phyloP scores from a whole-genome alignment of 805 yeast genomes.

The Wickerhamiella hasegawae region DNA sequence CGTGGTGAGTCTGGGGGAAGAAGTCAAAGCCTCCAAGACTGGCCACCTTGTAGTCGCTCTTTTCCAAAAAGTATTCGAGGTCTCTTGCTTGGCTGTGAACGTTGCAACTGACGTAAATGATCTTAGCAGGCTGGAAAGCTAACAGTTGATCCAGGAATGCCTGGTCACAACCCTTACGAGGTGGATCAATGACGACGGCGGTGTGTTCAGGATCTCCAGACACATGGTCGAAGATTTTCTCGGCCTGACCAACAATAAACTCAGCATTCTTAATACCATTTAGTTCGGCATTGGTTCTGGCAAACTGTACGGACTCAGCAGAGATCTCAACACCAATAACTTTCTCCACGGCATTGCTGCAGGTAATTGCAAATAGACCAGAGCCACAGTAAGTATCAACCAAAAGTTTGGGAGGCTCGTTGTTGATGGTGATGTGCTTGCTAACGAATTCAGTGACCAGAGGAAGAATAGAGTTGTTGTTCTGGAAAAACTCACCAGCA shows the following conservation, averaged over 20 bases:
- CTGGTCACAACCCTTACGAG: conserved; percentile 92
- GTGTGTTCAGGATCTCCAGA: conserved; percentile 56
- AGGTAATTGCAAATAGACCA: conserved; percentile 80
- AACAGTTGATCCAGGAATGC: conserved; percentile 74
- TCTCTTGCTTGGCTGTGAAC: conserved; percentile 97
- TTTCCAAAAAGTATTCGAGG: conserved; percentile 65
- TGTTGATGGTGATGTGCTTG: conserved; percentile 38
- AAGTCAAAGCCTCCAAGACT: conserved; percentile 89
- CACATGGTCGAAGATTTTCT: conserved; percentile 57
- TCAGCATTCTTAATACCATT: conserved; percentile 66
- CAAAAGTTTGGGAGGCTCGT: conserved; percentile 38
- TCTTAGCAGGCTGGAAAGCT: conserved; percentile 64
- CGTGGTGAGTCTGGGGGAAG: conserved; percentile 90
- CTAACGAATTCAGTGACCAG: conserved; percentile 68
- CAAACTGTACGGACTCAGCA: conserved; percentile 80
- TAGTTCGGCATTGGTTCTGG: conserved; percentile 58
- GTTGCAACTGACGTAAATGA: conserved; percentile 93
- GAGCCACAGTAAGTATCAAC: conserved; percentile 97
- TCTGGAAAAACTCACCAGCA: conserved; percentile 94
- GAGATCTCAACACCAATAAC: conserved; percentile 91
- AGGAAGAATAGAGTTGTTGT: conserved; percentile 83
- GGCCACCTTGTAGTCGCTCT: conserved; percentile 45
- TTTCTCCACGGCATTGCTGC: conserved; percentile 62
- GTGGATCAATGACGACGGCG: conserved; percentile 88
- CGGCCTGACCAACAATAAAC: conserved; percentile 87